phyloP scores from a whole-genome alignment of 331 rosid species.

The Acacia concinna region DNA sequence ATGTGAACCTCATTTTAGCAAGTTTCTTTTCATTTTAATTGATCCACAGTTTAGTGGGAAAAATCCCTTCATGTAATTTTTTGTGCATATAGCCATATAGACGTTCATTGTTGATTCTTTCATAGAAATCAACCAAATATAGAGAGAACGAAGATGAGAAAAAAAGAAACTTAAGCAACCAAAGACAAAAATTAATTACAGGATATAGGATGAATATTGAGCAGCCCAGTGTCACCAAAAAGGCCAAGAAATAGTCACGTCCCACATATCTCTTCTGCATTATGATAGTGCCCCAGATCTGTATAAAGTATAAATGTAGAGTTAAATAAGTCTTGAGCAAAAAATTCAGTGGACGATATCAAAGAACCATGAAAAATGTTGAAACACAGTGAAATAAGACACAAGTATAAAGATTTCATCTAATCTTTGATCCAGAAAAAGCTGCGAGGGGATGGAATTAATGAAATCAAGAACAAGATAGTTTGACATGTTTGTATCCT shows the following conservation, averaged over 20 bases:
- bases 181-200: conserved; percentile 49
- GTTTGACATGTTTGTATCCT: neutral
- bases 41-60: neutral
- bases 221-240: conserved; percentile 84
- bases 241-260: conserved; percentile 70
- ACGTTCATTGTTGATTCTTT: conserved; percentile 12
- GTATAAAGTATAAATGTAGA: conserved; percentile 33
- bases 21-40: neutral
- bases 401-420: neutral
- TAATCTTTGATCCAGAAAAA: neutral
- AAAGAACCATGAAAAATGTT: neutral
- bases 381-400: neutral
- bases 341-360: neutral
- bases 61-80: conserved; percentile 12
- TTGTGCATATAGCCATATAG: conserved; percentile 14
- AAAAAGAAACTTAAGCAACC: conserved; percentile 22
- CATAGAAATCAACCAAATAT: conserved; percentile 16
- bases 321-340: conserved; percentile 2
- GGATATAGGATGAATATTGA: conserved; percentile 86
- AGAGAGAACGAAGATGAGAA: neutral
- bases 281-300: conserved; percentile 91
- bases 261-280: conserved; percentile 89
- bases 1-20: neutral
- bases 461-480: conserved; percentile 4
- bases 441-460: neutral